Evolutionary conservation across 1,139 yeast species (phyloP), one percentile per base, ranked within the genome.

Genomic region (Zygoascus hellenicus): DNA sequence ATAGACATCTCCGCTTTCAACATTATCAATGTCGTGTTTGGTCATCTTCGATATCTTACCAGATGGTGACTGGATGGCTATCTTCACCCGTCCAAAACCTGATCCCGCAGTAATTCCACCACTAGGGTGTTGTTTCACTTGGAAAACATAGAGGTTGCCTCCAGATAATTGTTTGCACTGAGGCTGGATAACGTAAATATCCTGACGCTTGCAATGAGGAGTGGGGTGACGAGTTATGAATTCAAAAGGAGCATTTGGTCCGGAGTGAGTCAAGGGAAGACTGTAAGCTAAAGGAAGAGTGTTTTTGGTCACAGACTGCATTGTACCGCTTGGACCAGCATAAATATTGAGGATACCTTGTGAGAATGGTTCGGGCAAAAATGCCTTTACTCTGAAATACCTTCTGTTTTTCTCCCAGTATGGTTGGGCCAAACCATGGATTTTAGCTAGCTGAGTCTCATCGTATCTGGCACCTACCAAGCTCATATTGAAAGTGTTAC

Each of bases 131-230:
- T 81, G 88, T 30, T 72, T 65, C 16, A 88, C 63, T 51, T 74
- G 77, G 62, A 89, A 88, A 48, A 70, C 75, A 57, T 86, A 86
- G 11, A 79, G 74, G 53, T 78, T 78, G 33, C 78, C 79, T 33
- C 68, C 70, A 14, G 75, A 67, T 43, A 92, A 67, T 52, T 75
- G 74, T 53, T 75, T 78, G 51, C 84, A 78, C 63, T 90, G 97
- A 1, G 98, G 98, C 56, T 83, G 86, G 50, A 78, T 76, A 48
- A 92, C 77, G 63, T 90, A 92, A 44, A 89, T 67, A 61, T 90
- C 98, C 54, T 82, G 80, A 44, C 74, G 72, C 59, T 77, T 81
- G 44, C 86, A 75, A 55, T 78, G 82, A 13, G 81, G 80, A 0
- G 90, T 77, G 4, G 95, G 88, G 57, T 77, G 82, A 36, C 90